Evolutionary conservation across 805 yeast species (phyloP).

Genomic region (Wickerhamomyces rabaulensis): DNA sequence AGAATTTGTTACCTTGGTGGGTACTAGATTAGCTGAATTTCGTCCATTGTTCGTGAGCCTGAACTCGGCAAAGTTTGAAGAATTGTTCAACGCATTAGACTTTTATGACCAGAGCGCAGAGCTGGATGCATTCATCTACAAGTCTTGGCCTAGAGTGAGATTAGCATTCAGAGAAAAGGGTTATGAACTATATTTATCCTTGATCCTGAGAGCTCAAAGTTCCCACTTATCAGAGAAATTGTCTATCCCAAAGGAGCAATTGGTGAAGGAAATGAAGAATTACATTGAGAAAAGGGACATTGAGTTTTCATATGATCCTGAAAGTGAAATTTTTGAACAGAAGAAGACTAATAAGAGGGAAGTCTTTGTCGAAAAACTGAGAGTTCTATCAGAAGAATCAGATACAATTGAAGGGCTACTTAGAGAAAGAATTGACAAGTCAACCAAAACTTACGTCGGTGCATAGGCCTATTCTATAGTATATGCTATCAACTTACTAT

Average conservation of each 20-base stretch:
- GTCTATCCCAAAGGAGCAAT: constrained; percentile 10
- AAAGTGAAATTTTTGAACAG: constrained; percentile 11
- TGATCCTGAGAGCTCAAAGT: constrained; percentile 18
- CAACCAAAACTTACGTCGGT: not conserved
- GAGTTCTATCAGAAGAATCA: constrained; percentile 15
- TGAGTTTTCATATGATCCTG: constrained; percentile 9
- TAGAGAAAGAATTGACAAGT: constrained; percentile 6
- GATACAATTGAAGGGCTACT: constrained; percentile 15
- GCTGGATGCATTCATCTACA: constrained; percentile 16
- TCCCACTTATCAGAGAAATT: constrained; percentile 15
- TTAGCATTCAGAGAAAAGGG: constrained; percentile 26
- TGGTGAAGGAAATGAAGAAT: constrained; percentile 14
- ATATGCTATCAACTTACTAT: not conserved
- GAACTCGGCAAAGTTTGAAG: constrained; percentile 23
- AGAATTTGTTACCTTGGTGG: constrained; percentile 14
- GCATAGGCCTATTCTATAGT: not conserved
- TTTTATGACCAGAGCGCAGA: constrained; percentile 11
- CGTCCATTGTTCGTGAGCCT: constrained; percentile 21
- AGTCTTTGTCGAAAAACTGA: constrained; percentile 11
- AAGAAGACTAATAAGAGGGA: constrained; percentile 9
- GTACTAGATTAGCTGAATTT: constrained; percentile 17
- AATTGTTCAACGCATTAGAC: constrained; percentile 14
- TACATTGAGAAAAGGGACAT: constrained; percentile 12
- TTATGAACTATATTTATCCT: constrained; percentile 28
- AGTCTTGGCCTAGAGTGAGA: constrained; percentile 21